Evolutionary conservation across 2,329 filamentous ascomycete species (phyloP).

Genomic region (Cladobotryum mycophilum): DNA sequence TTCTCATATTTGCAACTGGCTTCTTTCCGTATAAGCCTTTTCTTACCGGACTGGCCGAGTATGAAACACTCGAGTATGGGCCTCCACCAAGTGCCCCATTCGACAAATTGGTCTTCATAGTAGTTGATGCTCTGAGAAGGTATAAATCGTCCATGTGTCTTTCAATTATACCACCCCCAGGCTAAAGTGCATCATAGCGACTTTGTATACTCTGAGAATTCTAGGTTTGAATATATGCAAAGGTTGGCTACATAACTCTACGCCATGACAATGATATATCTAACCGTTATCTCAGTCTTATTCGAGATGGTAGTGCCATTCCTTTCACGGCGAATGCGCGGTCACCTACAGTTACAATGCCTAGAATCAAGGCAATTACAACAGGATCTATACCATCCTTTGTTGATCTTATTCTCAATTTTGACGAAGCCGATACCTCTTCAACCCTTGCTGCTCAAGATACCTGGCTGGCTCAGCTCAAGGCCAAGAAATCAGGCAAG

Average conservation of each 20-base stretch:
- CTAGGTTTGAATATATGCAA: constrained; percentile 84
- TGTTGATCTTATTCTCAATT: constrained; percentile 91
- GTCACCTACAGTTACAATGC: constrained; percentile 98
- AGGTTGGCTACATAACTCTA: constrained; percentile 47
- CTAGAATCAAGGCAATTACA: constrained; percentile 91
- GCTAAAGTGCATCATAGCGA: constrained; percentile 52
- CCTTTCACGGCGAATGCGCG: constrained; percentile 94
- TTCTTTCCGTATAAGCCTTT: constrained; percentile 99
- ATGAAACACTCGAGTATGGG: constrained; percentile 50
- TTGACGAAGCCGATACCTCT: constrained; percentile 87
- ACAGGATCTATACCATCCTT: constrained; percentile 98
- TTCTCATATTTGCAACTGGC: constrained; percentile 73
- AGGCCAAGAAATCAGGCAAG: constrained; percentile 62
- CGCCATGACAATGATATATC: background rate
- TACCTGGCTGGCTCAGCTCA: constrained; percentile 93
- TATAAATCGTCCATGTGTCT: constrained; percentile 28
- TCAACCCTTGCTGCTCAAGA: constrained; percentile 85
- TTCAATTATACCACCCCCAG: background rate
- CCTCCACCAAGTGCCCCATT: constrained; percentile 63
- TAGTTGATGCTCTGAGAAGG: constrained; percentile 91
- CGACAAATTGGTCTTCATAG: constrained; percentile 92
- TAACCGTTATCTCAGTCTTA: constrained; percentile 52
- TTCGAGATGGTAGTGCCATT: constrained; percentile 73
- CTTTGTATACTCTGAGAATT: constrained; percentile 78
- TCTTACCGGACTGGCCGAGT: constrained; percentile 73